A percentile compares a stretch with the other conserved stretches of the same genome.
Evolutionary conservation across 768 basidiomycete genomes (phyloP).

Genomic region (Tylopilus cervinicoccineus): DNA sequence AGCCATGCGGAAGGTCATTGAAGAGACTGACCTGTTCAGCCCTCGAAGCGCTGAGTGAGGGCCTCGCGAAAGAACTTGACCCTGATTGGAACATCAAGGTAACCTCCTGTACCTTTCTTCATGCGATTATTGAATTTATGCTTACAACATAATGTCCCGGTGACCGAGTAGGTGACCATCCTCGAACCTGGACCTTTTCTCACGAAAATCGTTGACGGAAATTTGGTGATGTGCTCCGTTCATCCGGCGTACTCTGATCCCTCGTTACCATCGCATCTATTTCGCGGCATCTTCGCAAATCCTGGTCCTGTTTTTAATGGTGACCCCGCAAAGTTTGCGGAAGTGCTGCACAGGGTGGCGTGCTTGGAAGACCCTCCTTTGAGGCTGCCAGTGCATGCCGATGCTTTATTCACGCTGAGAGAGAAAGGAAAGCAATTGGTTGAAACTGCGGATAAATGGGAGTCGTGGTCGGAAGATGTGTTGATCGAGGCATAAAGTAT

Average conservation of each 20-base stretch:
- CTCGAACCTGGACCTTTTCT: conserved; percentile 2
- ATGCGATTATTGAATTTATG: too few species aligned
- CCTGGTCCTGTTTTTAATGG: not conserved
- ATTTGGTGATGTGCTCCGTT: not conserved
- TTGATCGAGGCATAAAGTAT: not conserved
- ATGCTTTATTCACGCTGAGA: not conserved
- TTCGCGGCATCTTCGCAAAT: not conserved
- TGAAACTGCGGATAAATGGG: conserved; percentile 16
- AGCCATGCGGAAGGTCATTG: not conserved
- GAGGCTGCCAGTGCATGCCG: conserved; percentile 7
- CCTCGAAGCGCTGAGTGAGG: conserved; percentile 15
- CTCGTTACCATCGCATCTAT: not conserved
- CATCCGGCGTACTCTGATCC: conserved; percentile 15
- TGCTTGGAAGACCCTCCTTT: conserved; percentile 14
- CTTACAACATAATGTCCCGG: too few species aligned
- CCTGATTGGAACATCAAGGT: conserved; percentile 25
- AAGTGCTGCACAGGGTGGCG: conserved; percentile 2
- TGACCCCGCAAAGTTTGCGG: conserved; percentile 18
- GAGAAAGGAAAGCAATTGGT: conserved; percentile 4
- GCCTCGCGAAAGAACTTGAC: conserved; percentile 12
- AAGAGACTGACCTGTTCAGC: not conserved
- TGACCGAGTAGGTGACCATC: not conserved
- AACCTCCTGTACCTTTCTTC: too few species aligned
- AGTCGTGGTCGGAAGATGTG: conserved; percentile 3
- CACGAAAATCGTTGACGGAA: not conserved